phyloP scores from a whole-genome alignment of 2,329 filamentous ascomycete genomes.

The Colletotrichum liriopes region DNA sequence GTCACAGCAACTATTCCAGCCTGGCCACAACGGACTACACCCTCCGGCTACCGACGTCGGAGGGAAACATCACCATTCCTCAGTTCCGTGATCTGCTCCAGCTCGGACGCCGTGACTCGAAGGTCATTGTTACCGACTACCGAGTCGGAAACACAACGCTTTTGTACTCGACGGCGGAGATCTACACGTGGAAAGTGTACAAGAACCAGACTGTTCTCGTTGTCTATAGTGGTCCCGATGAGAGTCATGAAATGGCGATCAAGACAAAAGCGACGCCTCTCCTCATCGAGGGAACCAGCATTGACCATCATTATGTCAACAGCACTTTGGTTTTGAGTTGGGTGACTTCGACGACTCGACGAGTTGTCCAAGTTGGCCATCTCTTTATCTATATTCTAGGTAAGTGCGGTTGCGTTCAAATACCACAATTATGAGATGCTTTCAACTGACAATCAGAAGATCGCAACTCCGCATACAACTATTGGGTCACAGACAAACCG shows the following conservation, averaged over 20 bases:
- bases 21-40: conserved; percentile 72
- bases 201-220: conserved; percentile 72
- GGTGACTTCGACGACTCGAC: conserved; percentile 67
- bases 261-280: conserved; percentile 52
- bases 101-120: conserved; percentile 76
- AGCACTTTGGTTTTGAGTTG: conserved; percentile 55
- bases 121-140: conserved; percentile 78
- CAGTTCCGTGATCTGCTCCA: conserved; percentile 71
- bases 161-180: conserved; percentile 79
- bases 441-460: conserved; percentile 57
- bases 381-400: conserved; percentile 71
- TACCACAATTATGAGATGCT: background rate
- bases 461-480: conserved; percentile 77
- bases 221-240: conserved; percentile 74
- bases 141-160: conserved; percentile 71
- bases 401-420: conserved; percentile 45
- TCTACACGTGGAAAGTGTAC: conserved; percentile 79
- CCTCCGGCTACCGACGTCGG: conserved; percentile 73
- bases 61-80: conserved; percentile 66
- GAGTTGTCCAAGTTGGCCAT: conserved; percentile 64
- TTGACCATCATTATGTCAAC: conserved; percentile 38
- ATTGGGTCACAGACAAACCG: conserved; percentile 75
- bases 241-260: conserved; percentile 75
- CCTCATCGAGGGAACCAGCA: conserved; percentile 52
- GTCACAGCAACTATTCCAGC: conserved; percentile 77